Base-by-base conservation (phyloP, 2,329 filamentous ascomycete genomes). In the Penicillium sp. region DNA sequence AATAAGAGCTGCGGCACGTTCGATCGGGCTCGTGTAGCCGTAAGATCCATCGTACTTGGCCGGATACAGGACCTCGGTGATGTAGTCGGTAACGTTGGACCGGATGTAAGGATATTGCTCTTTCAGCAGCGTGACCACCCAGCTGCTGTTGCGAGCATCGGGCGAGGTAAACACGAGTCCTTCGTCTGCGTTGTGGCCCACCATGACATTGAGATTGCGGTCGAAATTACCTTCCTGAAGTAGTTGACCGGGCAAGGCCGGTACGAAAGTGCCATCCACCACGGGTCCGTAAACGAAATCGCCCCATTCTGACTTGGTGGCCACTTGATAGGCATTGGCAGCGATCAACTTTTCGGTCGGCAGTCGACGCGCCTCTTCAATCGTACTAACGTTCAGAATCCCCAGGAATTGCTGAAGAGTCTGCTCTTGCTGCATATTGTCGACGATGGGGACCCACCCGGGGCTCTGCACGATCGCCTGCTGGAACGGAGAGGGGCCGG, bases 21-120 rank as follows among this genome's bases (percentile, higher is more conserved):
- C 66, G 54, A 77, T 67, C 14, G 77, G 63, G 49, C 69, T 68
- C 0, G 57, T 75, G 63, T 83, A 84, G 1, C 69, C 69, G 40
- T 76, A 69, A 14, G 66, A 70, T 39, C 79, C 80, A 33, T 72
- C 69, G 56, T 77, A 81, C 28, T 75, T 63, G 0, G 78, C 62
- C 1, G 81, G 81, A 59, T 84, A 84, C 8, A 83, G 71, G 0
- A 66, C 70, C 9, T 77, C 57, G 10, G 69, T 63, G 51, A 83
- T 70, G 60, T 79, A 77, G 16, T 76, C 58, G 30, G 78, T 49
- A 5, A 69, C 60, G 11, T 57, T 47, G 2, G 54, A 38, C 16
- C 54, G 46, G 9, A 69, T 60, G 7, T 53, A 55, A 6, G 67
- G 68, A 33, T 65, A 64, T 6, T 55, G 46, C 9, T 24, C 25